A percentile compares a stretch with the other conserved stretches of the same genome.
These are phyloP conservation scores for Pleurotus cornucopiae DNA, from an alignment of 768 basidiomycete species.

Conservation along the genomic window DNA sequence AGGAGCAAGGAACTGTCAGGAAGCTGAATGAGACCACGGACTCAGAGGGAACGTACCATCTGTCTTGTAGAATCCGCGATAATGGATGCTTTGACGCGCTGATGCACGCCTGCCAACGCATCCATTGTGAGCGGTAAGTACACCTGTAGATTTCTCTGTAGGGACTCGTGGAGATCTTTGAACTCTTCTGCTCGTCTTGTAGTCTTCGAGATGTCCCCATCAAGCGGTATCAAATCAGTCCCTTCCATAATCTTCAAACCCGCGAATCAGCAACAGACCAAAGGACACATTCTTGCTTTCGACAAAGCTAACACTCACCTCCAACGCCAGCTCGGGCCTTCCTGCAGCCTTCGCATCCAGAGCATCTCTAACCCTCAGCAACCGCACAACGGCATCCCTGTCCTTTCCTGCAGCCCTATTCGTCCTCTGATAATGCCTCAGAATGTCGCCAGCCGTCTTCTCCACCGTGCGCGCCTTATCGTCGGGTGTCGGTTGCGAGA, in stretches of 20 bases:
- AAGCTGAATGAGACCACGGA: neutral
- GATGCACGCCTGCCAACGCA: slow-evolving; percentile 77
- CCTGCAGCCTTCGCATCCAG: slow-evolving; percentile 71
- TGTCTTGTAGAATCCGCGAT: slow-evolving; percentile 75
- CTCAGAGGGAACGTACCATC: slow-evolving; percentile 44
- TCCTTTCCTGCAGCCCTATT: slow-evolving; percentile 71
- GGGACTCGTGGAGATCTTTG: slow-evolving; percentile 77
- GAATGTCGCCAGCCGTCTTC: slow-evolving; percentile 71
- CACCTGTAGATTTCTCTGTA: slow-evolving; percentile 86
- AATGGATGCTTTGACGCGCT: slow-evolving; percentile 64
- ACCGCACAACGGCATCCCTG: slow-evolving; percentile 65
- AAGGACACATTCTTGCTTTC: neutral
- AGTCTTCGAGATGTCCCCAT: slow-evolving; percentile 80
- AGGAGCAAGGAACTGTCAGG: slow-evolving; percentile 8
- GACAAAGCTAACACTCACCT: slow-evolving; percentile 45
- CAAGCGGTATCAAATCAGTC: slow-evolving; percentile 82
- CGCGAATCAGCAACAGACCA: neutral
- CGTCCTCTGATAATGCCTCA: slow-evolving; percentile 76
- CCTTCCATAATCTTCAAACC: slow-evolving; percentile 73
- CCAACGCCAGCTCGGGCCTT: slow-evolving; percentile 72
- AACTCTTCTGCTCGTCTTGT: slow-evolving; percentile 87
- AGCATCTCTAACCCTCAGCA: slow-evolving; percentile 80
- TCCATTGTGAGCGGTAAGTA: slow-evolving; percentile 93
- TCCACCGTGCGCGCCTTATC: slow-evolving; percentile 69
- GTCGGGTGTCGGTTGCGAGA: slow-evolving; percentile 57